phyloP scores from a whole-genome alignment of 2,329 filamentous ascomycete species.

The Colletotrichum liriopes region DNA sequence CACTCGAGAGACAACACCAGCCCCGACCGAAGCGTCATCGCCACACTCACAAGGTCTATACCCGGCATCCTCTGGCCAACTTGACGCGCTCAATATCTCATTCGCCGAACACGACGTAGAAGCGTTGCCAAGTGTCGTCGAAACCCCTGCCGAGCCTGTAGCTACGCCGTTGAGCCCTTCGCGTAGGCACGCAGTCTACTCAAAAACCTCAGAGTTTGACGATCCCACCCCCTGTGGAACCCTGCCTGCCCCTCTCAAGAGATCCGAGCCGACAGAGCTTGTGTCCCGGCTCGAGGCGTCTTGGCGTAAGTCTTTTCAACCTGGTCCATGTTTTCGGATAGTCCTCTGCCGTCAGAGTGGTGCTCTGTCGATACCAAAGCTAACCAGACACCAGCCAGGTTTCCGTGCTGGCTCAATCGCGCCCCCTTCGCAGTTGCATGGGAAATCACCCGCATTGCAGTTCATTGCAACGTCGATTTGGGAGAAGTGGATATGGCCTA shows the following conservation, averaged over 20 bases:
- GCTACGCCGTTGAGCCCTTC: background rate
- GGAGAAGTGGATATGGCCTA: constrained; percentile 55
- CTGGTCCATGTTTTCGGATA: too few relatives aligned
- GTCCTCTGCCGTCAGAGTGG: background rate
- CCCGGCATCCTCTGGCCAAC: constrained; percentile 18
- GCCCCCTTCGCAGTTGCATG: constrained; percentile 67
- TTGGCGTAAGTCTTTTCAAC: constrained; percentile 7
- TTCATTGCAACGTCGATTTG: constrained; percentile 61
- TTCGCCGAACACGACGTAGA: constrained; percentile 20
- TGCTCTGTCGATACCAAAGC: background rate
- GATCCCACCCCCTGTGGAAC: background rate
- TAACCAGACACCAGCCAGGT: constrained; percentile 26
- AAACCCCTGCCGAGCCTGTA: background rate
- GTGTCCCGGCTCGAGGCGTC: constrained; percentile 26
- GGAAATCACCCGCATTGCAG: constrained; percentile 66
- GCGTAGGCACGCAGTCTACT: background rate
- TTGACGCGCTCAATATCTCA: constrained; percentile 25
- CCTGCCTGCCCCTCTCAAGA: background rate
- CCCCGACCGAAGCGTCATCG: background rate
- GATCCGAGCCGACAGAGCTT: constrained; percentile 25
- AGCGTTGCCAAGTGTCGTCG: background rate
- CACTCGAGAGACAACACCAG: constrained; percentile 30
- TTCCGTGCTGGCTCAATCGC: constrained; percentile 50
- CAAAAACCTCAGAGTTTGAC: background rate
- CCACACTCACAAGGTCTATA: constrained; percentile 22